A percentile compares a stretch with the other conserved stretches of the same genome.
phyloP scores from a whole-genome alignment of 1,284 basidiomycete genomes.

The Malassezia equina region DNA sequence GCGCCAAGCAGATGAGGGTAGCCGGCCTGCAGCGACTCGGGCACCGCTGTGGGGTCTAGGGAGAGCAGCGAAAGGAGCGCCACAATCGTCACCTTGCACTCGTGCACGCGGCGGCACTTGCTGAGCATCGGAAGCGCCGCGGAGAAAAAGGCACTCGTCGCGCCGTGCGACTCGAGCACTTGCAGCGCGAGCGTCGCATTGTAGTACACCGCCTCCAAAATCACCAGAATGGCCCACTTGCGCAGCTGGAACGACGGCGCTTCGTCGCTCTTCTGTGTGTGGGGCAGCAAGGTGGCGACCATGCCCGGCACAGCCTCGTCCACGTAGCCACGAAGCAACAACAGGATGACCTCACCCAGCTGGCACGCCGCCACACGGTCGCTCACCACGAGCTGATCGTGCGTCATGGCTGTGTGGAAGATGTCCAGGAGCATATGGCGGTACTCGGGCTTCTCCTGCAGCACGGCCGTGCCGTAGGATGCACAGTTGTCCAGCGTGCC shows the following conservation, averaged over 20 bases:
- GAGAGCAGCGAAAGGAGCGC: constrained; percentile 52
- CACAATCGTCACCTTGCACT: constrained; percentile 72
- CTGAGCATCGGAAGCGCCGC: constrained; percentile 55
- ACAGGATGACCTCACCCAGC: constrained; percentile 68
- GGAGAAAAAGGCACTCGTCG: constrained; percentile 68
- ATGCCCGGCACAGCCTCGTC: constrained; percentile 48
- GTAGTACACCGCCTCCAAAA: constrained; percentile 75
- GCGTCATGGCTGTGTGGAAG: constrained; percentile 65
- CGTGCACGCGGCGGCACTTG: constrained; percentile 71
- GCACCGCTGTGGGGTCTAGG: constrained; percentile 25
- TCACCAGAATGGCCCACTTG: constrained; percentile 68
- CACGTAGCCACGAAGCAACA: constrained; percentile 65
- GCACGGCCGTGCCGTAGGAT: constrained; percentile 67
- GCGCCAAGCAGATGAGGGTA: constrained; percentile 30
- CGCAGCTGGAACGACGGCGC: constrained; percentile 56
- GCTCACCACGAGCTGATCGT: constrained; percentile 58
- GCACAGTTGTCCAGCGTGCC: constrained; percentile 81
- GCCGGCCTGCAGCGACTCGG: constrained; percentile 25
- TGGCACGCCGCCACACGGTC: constrained; percentile 73
- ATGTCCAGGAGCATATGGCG: constrained; percentile 73
- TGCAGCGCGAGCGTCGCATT: constrained; percentile 67
- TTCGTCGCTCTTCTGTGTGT: constrained; percentile 49
- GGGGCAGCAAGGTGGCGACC: constrained; percentile 26
- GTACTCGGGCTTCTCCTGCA: constrained; percentile 65
- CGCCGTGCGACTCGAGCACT: constrained; percentile 59